A percentile compares a stretch with the other conserved stretches of the same genome.
Evolutionary conservation across 225 moss, liverwort and hornwort genomes (phyloP).

Genomic region (Rhytidiadelphus loreus): DNA sequence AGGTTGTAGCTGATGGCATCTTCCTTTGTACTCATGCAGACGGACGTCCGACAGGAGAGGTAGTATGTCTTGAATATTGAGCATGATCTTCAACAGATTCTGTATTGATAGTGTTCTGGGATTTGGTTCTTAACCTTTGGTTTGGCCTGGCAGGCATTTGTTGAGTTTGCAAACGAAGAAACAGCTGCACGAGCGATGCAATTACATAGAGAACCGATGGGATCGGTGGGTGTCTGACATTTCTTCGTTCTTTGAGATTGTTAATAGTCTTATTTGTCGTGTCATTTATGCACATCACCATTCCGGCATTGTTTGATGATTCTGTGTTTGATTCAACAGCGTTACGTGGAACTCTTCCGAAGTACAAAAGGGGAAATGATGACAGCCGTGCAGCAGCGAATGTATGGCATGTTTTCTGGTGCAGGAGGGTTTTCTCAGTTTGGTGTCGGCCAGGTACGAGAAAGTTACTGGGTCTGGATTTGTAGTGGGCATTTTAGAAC

Average conservation of each 20-base stretch:
- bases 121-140: neutral
- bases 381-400: conserved; percentile 99
- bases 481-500: neutral
- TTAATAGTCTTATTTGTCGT: neutral
- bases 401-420: conserved; percentile 99
- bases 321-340: conserved; percentile 34
- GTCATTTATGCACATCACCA: neutral
- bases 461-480: neutral
- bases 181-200: conserved; percentile 99
- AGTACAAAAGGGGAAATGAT: conserved; percentile 99
- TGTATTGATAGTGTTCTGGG: neutral
- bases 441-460: conserved; percentile 88
- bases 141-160: conserved; percentile 67
- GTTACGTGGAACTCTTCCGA: conserved; percentile 98
- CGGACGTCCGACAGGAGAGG: conserved; percentile 99
- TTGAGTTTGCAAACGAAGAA: conserved; percentile 93
- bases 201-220: conserved; percentile 99
- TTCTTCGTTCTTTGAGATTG: neutral
- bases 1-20: conserved; percentile 94
- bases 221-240: conserved; percentile 54
- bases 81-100: neutral
- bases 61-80: conserved; percentile 6
- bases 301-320: neutral
- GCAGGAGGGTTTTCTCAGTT: conserved; percentile 94
- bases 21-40: conserved; percentile 98